Conservation (phyloP, 345 rosid species). For the Salix caprea region DNA sequence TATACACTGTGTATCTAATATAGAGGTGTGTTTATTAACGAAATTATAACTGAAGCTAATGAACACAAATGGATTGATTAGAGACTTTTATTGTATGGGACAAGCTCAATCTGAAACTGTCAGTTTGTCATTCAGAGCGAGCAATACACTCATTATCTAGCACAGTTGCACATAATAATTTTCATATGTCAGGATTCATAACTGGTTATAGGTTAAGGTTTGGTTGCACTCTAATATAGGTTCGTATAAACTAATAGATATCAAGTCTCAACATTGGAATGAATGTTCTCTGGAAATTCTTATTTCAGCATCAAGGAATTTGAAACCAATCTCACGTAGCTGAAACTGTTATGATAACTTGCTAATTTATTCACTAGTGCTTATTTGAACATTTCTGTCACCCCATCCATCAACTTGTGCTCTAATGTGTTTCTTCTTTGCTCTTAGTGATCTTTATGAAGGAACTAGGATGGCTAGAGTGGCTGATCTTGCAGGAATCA, state of each 20-base stretch:
- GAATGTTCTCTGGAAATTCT: not conserved
- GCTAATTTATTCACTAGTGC: not conserved
- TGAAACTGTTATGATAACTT: not conserved
- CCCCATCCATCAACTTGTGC: conserved; percentile 15
- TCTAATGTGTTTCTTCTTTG: conserved; percentile 4
- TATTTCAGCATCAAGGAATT: not conserved
- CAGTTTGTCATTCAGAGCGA: not conserved
- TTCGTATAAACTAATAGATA: not conserved
- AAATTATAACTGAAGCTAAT: not conserved
- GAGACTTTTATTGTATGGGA: no score
- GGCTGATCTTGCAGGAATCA: conserved; percentile 71
- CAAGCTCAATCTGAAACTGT: not conserved
- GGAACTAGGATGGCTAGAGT: conserved; percentile 75
- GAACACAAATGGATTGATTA: not conserved
- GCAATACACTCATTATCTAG: not conserved
- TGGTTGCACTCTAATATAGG: not conserved
- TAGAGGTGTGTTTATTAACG: not conserved
- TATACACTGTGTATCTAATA: not conserved
- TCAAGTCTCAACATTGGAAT: not conserved
- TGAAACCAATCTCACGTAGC: not conserved
- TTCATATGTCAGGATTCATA: not conserved
- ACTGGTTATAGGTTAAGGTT: conserved; percentile 1
- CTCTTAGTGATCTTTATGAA: conserved; percentile 76
- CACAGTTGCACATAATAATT: not conserved
- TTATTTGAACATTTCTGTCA: not conserved